Conservation (phyloP, 306 rosid genomes). For the Phaseolus lunatus region DNA sequence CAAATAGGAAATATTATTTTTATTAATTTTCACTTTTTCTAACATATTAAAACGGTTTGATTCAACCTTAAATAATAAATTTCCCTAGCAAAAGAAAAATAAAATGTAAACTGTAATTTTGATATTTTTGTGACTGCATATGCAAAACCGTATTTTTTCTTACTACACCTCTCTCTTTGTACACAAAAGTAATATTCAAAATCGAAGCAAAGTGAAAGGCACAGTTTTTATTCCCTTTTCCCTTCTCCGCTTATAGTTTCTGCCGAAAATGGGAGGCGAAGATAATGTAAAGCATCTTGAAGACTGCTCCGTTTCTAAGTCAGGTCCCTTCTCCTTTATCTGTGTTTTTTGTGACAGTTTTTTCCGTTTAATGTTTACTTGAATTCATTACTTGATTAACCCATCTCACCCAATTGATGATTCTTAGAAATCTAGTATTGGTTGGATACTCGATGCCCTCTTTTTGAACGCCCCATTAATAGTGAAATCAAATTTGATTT, state of each 20-base stretch:
- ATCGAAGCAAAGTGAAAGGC: not conserved
- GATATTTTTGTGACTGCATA: too few species aligned
- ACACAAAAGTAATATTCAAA: too few species aligned
- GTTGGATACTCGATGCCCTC: not conserved
- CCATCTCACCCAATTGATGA: conserved; percentile 17
- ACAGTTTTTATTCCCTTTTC: not conserved
- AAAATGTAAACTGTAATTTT: too few species aligned
- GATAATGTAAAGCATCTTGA: conserved; percentile 83
- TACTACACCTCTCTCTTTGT: too few species aligned
- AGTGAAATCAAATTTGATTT: not conserved
- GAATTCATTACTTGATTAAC: not conserved
- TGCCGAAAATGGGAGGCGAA: conserved; percentile 62
- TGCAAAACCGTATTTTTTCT: too few species aligned
- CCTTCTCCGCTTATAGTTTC: not conserved
- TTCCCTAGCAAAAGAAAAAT: too few species aligned
- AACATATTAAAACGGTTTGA: too few species aligned
- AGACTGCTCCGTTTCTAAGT: conserved; percentile 94
- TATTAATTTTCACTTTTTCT: too few species aligned
- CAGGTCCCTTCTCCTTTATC: conserved; percentile 28
- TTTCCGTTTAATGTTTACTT: not conserved
- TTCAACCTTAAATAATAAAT: too few species aligned
- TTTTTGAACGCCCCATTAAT: not conserved
- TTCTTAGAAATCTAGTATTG: not conserved
- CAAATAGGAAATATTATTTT: too few species aligned
- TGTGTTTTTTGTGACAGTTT: not conserved